These are phyloP conservation scores for Eimeria acervulina DNA, from an alignment of 169 alveolate species.

Conservation along the genomic window DNA sequence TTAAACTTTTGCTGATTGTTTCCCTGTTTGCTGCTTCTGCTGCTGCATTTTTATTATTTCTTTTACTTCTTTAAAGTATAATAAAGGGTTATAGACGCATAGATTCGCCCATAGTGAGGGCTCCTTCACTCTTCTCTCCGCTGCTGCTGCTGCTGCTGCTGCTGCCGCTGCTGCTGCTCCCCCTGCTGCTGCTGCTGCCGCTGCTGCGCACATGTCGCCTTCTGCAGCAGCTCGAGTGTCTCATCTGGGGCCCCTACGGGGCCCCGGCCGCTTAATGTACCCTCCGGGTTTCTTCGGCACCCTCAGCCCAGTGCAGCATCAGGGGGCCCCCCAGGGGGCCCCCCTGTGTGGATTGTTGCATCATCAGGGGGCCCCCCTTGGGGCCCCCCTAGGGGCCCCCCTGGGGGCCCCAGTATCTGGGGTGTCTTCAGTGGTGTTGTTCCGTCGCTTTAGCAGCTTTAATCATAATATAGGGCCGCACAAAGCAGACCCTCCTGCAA, in stretches of 20 bases:
- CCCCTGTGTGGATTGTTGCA: background rate
- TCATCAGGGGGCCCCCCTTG: background rate
- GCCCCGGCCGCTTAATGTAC: slow-evolving; percentile 1
- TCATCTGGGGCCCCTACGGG: slow-evolving; percentile 12
- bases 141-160: background rate
- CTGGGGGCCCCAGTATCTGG: background rate
- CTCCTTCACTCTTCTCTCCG: too few relatives aligned
- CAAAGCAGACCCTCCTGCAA: slow-evolving; percentile 90
- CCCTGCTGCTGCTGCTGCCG: background rate
- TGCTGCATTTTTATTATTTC: too few relatives aligned
- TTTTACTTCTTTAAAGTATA: too few relatives aligned
- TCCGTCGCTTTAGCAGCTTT: slow-evolving; percentile 50
- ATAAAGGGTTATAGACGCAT: too few relatives aligned
- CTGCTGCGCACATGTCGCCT: slow-evolving; percentile 11
- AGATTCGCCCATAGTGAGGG: too few relatives aligned
- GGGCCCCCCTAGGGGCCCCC: background rate
- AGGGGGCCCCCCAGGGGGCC: background rate
- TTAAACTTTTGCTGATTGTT: too few relatives aligned
- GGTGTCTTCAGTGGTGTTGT: background rate
- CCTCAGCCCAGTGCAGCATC: background rate
- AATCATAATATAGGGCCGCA: slow-evolving; percentile 83
- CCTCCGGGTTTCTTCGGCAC: background rate
- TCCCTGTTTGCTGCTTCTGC: too few relatives aligned
- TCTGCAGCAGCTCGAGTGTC: background rate
- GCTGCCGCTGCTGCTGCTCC: slow-evolving; percentile 1